Percentiles rank a stretch among this genome's conserved stretches.
phyloP scores from a whole-genome alignment of 2,329 filamentous ascomycete species.

The Aurifilum marmelostoma region DNA sequence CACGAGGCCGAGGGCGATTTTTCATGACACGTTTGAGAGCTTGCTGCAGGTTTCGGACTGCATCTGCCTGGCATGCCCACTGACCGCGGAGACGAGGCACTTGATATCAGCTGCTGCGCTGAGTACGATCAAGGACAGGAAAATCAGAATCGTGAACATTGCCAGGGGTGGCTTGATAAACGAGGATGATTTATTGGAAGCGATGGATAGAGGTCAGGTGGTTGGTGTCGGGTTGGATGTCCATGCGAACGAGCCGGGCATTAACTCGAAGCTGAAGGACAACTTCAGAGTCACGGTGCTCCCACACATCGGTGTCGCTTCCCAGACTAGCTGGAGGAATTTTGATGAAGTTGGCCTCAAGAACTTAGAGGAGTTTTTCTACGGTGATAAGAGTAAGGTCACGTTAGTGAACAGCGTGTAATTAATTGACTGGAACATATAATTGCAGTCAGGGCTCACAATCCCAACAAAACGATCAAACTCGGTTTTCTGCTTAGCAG shows the following conservation, averaged over 20 bases:
- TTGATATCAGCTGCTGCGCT: constrained; percentile 33
- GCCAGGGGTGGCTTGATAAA: constrained; percentile 40
- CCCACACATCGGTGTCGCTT: constrained; percentile 38
- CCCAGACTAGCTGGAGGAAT: constrained; percentile 35
- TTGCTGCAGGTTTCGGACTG: constrained; percentile 37
- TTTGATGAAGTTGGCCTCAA: constrained; percentile 34
- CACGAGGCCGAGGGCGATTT: constrained; percentile 5
- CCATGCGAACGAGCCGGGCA: constrained; percentile 40
- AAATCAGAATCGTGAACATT: constrained; percentile 41
- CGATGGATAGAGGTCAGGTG: constrained; percentile 38
- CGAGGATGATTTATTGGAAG: constrained; percentile 40
- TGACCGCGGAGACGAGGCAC: constrained; percentile 34
- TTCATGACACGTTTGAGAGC: constrained; percentile 35
- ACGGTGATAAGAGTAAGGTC: constrained; percentile 17
- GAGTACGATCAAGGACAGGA: constrained; percentile 31
- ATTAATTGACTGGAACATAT: too few relatives aligned
- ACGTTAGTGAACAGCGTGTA: constrained; percentile 15
- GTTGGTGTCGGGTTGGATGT: constrained; percentile 42
- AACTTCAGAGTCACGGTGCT: constrained; percentile 40
- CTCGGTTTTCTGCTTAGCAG: too few relatives aligned
- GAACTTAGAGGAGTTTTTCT: constrained; percentile 36
- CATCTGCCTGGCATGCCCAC: constrained; percentile 40
- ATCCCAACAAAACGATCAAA: too few relatives aligned
- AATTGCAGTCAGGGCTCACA: background rate
- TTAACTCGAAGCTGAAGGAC: constrained; percentile 36